phyloP scores from a whole-genome alignment of 192 early-diverging fungal species.

The Coemansia sp. region DNA sequence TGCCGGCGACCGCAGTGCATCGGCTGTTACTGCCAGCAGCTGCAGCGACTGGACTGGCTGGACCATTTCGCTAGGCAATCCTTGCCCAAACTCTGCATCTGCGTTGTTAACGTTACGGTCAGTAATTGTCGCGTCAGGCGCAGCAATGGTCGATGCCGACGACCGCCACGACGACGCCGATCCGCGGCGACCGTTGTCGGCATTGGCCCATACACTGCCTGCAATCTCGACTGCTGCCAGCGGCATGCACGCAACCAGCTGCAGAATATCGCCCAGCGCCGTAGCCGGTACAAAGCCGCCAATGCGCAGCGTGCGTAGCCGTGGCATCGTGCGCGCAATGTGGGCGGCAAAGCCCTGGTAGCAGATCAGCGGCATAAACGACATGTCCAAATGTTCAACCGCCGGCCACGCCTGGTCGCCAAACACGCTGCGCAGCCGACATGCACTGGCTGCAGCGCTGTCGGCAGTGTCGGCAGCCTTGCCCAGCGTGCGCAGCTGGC shows the following conservation, averaged over 20 bases:
- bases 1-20: conserved; percentile 25
- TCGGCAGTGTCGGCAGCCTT: background rate
- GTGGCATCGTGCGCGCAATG: conserved; percentile 28
- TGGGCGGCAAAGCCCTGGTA: conserved; percentile 33
- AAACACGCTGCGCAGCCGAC: conserved; percentile 24
- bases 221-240: conserved; percentile 27
- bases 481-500: conserved; percentile 13
- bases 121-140: background rate
- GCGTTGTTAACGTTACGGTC: too few relatives aligned
- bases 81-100: too few relatives aligned
- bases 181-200: conserved; percentile 17
- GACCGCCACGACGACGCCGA: conserved; percentile 19
- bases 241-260: conserved; percentile 3
- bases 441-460: background rate
- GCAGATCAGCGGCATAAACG: conserved; percentile 44
- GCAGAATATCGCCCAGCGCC: conserved; percentile 27
- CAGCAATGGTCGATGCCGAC: conserved; percentile 15
- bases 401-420: conserved; percentile 26
- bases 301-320: conserved; percentile 31
- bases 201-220: conserved; percentile 35
- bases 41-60: conserved; percentile 5
- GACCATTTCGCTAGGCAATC: too few relatives aligned
- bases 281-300: conserved; percentile 34
- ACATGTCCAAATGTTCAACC: conserved; percentile 37
- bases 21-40: conserved; percentile 25